Percentiles rank a stretch among this genome's conserved stretches.
These are phyloP conservation scores for Fraxinus cuspidata DNA, from an alignment of 257 asterid species.

Conservation along the genomic window DNA sequence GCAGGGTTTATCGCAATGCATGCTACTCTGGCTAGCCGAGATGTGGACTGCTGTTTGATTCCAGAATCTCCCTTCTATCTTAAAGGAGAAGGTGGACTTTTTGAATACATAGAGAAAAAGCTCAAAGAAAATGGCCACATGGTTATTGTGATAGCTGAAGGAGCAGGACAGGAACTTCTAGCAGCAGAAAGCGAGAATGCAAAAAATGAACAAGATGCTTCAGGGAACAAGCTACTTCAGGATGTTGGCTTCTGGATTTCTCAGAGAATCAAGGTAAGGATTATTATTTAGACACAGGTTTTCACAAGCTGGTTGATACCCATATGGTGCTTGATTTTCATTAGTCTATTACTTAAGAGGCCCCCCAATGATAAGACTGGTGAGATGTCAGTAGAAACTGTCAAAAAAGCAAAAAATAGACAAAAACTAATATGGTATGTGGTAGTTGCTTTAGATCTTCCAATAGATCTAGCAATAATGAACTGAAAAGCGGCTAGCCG, in stretches of 20 bases:
- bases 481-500: neutral
- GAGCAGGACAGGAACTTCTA: constrained; percentile 77
- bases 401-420: neutral
- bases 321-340: neutral
- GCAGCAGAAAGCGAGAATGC: constrained; percentile 19
- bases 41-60: constrained; percentile 78
- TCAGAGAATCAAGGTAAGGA: constrained; percentile 55
- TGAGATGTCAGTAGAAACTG: neutral
- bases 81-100: constrained; percentile 69
- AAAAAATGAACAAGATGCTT: constrained; percentile 61
- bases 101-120: constrained; percentile 49
- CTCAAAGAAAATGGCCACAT: constrained; percentile 74
- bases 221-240: constrained; percentile 65
- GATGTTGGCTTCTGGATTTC: constrained; percentile 77
- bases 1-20: constrained; percentile 76
- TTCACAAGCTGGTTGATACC: neutral
- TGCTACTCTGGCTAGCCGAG: constrained; percentile 81
- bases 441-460: neutral
- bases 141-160: constrained; percentile 79
- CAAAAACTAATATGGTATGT: neutral
- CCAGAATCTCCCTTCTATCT: constrained; percentile 75
- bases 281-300: constrained; percentile 5
- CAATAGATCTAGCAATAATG: neutral
- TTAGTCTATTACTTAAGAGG: neutral
- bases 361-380: neutral